Base-by-base conservation (phyloP, 108 stramenopile genomes). In the Seminavis robusta region DNA sequence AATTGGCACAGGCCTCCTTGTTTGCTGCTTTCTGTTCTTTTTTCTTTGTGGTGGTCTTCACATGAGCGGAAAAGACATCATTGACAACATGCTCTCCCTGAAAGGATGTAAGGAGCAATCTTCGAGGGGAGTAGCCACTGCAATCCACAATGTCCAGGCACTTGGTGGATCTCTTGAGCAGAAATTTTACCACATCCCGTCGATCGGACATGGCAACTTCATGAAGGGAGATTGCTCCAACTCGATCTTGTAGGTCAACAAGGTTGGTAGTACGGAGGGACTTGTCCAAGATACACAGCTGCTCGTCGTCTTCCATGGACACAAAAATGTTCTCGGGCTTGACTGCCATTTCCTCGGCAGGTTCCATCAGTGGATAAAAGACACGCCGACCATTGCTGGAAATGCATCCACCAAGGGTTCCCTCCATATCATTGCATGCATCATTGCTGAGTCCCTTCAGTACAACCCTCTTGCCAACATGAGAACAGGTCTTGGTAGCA, bases 151-250 rank as follows among this genome's bases (percentile, higher is more conserved):
- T 67, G 32, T 61, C 46, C 34, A 66, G 42, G 0, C 23, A 40
- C 6, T 52, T 56, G 16, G 41, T 16, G 11, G 50, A 41, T 16
- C 56, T 59, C 19, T 67, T 39, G 10, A 67, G 44, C 5, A 74
- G 44, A 44, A 74, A 68, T 28, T 63, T 23, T 17, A 67, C 73
- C 4, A 63, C 67, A 36, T 74, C 73, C 15, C 20, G 52, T 32
- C 49, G 29, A 13, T 65, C 21, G 34, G 29, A 20, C 62, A 69
- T 68, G 8, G 47, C 23, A 1, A 64, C 36, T 28, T 74, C 73
- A 20, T 63, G 62, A 30, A 73, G 53, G n/a, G 55, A 58, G 1
- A 74, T 38, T 2, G 13, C 23, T 13, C 62, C 62, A 7, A 74
- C 5, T 23, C 73, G 66, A 44, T 60, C 55, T 47, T 48, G 54